phyloP scores from a whole-genome alignment of 139 green algal genomes.

The Chlorella sp. region DNA sequence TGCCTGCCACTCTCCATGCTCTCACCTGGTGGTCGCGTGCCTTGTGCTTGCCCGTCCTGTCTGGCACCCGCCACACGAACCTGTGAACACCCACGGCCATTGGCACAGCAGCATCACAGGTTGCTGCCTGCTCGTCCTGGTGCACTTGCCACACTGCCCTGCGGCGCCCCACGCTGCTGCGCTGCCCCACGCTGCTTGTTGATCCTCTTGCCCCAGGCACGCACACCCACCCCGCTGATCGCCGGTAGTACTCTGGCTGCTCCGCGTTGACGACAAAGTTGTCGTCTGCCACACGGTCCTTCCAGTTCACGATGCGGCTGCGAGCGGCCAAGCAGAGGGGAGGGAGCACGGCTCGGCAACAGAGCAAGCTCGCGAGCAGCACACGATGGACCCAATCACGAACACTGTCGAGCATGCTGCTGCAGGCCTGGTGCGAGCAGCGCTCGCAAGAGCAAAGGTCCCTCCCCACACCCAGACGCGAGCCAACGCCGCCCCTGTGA shows the following conservation, averaged over 20 bases:
- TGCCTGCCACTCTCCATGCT: background rate
- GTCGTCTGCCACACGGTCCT: slow-evolving; percentile 26
- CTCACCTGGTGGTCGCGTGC: slow-evolving; percentile 24
- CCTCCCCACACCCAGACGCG: too few species aligned
- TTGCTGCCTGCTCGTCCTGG: background rate
- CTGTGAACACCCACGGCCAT: slow-evolving; percentile 5
- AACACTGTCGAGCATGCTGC: too few species aligned
- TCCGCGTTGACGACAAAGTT: slow-evolving; percentile 31
- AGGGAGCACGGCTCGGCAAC: too few species aligned
- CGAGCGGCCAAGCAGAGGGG: too few species aligned
- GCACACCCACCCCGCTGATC: slow-evolving; percentile 22
- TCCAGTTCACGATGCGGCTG: slow-evolving; percentile 41
- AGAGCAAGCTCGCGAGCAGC: too few species aligned
- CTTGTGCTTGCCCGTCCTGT: slow-evolving; percentile 14
- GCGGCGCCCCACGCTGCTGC: too few species aligned
- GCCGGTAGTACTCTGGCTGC: slow-evolving; percentile 34
- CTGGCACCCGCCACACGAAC: slow-evolving; percentile 22
- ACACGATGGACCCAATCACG: too few species aligned
- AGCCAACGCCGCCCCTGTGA: background rate
- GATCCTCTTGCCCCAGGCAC: background rate
- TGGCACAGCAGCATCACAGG: background rate
- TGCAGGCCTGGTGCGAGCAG: too few species aligned
- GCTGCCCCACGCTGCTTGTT: background rate
- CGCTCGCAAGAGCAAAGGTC: too few species aligned
- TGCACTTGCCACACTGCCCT: too few species aligned